These are phyloP conservation scores for Rhizophagus sp. DNA, from an alignment of 192 early-diverging fungal genomes.

Conservation along the genomic window DNA sequence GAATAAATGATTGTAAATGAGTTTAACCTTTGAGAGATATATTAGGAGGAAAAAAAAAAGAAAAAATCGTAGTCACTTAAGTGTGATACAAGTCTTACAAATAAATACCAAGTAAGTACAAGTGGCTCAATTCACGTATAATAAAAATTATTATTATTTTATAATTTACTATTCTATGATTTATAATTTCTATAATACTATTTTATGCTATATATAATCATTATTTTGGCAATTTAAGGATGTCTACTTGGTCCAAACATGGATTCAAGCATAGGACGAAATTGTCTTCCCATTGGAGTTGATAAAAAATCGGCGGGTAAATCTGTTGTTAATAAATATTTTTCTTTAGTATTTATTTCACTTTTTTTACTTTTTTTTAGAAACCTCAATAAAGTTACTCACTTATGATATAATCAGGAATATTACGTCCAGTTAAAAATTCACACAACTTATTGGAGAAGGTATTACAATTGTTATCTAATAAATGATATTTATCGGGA, in stretches of 20 bases:
- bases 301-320: slow-evolving; percentile 68
- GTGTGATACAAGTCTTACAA: too few relatives aligned
- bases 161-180: too few relatives aligned
- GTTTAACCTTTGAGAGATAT: too few relatives aligned
- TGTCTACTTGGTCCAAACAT: slow-evolving; percentile 59
- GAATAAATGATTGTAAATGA: too few relatives aligned
- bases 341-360: not conserved
- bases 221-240: not conserved
- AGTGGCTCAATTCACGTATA: too few relatives aligned
- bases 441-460: slow-evolving; percentile 78
- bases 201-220: too few relatives aligned
- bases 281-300: slow-evolving; percentile 64
- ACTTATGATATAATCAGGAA: slow-evolving; percentile 74
- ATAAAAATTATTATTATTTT: too few relatives aligned
- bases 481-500: slow-evolving; percentile 78
- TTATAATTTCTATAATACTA: too few relatives aligned
- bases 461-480: slow-evolving; percentile 89
- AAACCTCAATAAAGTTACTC: not conserved
- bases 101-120: too few relatives aligned
- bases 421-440: slow-evolving; percentile 74
- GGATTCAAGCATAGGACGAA: slow-evolving; percentile 67
- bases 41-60: too few relatives aligned
- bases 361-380: not conserved
- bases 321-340: slow-evolving; percentile 17
- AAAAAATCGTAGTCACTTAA: too few relatives aligned